Base-by-base conservation (phyloP, 2,329 filamentous ascomycete species). In the Epichloe gansuensis region DNA sequence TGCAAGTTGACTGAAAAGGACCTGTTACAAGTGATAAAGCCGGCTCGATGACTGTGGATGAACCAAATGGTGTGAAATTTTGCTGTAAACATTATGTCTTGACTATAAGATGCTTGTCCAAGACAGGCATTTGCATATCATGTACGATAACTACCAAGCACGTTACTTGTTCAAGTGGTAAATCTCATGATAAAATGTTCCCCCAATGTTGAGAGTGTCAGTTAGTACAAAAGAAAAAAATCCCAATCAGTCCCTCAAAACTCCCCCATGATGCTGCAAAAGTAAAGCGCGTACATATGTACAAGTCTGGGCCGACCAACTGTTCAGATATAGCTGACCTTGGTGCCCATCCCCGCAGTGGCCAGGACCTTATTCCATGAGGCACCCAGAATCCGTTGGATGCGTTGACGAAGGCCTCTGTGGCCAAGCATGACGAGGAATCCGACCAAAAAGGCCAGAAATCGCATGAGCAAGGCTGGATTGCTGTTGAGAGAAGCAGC, bases 271-370 rank as follows among this genome's bases (percentile, higher is more conserved):
- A 64, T 61, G 57, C 58, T 57, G 27, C 46, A 60, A 51, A 49
- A 56, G 23, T 2, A 23, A 46, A 39, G 12, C 43, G 56, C 53
- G 52, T 58, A 52, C 45, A 47, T 34, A 38, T 42, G n/a, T 46
- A 42, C 51, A 55, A 58, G 23, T 41, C 17, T 36, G 35, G 25
- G 34, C 17, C 7, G 17, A 7, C 5, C 27, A 39, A 21, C 5
- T 39, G 25, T 69, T 50, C 34, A 97, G 54, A 98, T 94, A 71
- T 97, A 97, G 66, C 87, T 95, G 62, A 97, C 90, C 72, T 96
- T 97, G 57, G 94, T 87, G 2, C 91, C 93, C 91, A 97, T 97
- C 2, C 90, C 90, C 4, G 91, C 84, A 0, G 93, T 97, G 45
- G 82, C 77, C 64, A 80, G 82, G 41, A 95, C 72, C 71, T 95